Percentiles rank a stretch among this genome's conserved stretches.
Evolutionary conservation across 345 rosid species (phyloP).

Genomic region (Eucalyptus dawsonii): DNA sequence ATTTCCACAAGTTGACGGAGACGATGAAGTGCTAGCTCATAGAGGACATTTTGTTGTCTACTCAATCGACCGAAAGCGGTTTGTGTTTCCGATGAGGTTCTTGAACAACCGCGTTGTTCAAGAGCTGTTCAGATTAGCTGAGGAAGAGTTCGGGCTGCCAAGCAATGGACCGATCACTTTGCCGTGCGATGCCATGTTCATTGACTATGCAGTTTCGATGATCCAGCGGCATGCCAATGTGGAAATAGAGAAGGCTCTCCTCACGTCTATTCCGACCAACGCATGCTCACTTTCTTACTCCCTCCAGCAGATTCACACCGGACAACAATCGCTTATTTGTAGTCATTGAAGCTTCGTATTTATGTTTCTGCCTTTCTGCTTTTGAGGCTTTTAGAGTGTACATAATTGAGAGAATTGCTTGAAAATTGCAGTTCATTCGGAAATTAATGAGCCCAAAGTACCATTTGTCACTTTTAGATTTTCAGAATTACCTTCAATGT

Average conservation of each 20-base stretch:
- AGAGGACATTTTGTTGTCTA: slow-evolving; percentile 16
- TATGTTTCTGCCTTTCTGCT: background rate
- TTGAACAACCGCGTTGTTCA: background rate
- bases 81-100: slow-evolving; percentile 2
- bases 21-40: background rate
- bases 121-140: background rate
- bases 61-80: background rate
- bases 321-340: background rate
- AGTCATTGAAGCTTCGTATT: background rate
- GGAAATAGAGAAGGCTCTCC: background rate
- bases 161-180: slow-evolving; percentile 12
- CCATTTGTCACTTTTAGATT: too few species aligned
- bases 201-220: slow-evolving; percentile 5
- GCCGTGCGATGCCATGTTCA: slow-evolving; percentile 7
- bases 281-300: background rate
- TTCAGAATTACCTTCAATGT: too few species aligned
- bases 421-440: background rate
- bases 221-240: background rate
- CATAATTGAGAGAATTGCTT: background rate
- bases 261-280: background rate
- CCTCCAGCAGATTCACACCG: background rate
- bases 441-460: background rate
- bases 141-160: slow-evolving; percentile 1
- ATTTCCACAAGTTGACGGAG: background rate
- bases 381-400: background rate